Conservation (phyloP, 176 grass and related monocot species). For the Triticum monococcum region DNA sequence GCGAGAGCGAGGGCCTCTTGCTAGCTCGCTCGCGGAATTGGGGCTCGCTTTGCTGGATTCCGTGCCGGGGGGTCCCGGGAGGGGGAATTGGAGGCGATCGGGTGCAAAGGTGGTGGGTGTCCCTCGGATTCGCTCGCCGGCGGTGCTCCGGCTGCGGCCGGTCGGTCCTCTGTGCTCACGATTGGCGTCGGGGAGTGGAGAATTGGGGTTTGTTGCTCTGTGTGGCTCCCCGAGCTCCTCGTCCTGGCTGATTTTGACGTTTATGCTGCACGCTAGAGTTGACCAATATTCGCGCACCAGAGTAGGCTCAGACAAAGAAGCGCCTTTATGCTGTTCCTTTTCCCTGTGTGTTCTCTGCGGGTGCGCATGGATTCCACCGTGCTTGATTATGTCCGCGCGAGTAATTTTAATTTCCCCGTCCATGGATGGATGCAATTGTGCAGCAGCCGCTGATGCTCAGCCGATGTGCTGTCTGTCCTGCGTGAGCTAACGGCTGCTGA, state of each 20-base stretch:
- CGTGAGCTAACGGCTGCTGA: neutral
- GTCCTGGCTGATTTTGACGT: conserved; percentile 24
- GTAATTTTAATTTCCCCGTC: neutral
- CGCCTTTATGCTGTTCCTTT: neutral
- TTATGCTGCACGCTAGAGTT: conserved; percentile 13
- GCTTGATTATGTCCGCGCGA: neutral
- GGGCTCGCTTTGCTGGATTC: neutral
- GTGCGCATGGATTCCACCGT: neutral
- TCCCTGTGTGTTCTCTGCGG: neutral
- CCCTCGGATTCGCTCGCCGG: neutral
- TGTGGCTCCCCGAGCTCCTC: conserved; percentile 10
- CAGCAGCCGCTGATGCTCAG: neutral
- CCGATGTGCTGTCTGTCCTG: neutral
- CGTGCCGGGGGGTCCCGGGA: neutral
- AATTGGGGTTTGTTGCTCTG: conserved; percentile 22
- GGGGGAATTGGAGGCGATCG: conserved; percentile 20
- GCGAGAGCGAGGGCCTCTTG: neutral
- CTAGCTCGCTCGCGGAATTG: neutral
- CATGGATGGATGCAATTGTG: neutral
- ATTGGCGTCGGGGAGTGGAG: conserved; percentile 11
- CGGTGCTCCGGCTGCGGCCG: neutral
- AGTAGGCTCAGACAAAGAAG: neutral
- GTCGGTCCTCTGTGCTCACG: neutral
- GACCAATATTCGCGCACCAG: neutral
- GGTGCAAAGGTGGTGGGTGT: conserved; percentile 33